Base-by-base conservation (phyloP, 2,329 filamentous ascomycete species). In the Endothia cerciana region DNA sequence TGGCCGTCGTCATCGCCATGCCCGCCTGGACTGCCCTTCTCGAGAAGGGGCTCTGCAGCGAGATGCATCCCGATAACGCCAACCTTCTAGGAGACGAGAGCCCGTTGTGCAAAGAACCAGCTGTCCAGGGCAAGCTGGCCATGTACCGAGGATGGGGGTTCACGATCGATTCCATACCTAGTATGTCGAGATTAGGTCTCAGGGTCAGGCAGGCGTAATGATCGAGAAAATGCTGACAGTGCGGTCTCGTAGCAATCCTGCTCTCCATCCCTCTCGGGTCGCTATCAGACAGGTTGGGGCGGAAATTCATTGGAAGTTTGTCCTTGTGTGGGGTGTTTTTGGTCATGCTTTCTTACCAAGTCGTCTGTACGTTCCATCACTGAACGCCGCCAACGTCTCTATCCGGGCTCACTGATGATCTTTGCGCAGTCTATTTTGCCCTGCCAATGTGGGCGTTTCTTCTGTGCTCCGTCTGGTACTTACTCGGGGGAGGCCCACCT, bases 41-140 rank as follows among this genome's bases (percentile, higher is more conserved):
- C 69, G 85, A 88, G 71, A 77, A 80, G 61, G 79, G 86, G 56
- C 80, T 86, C 55, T 88, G 86, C 72, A 80, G 81, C 30, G 71
- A 77, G 19, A 78, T 81, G 67, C 83, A 81, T 69, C 79, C 82
- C 5, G 74, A 79, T 2, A 73, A 79, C 55, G 70, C 76, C 30
- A 72, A 79, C 0, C 69, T 69, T 67, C 55, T 71, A 61, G 67
- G 74, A 71, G 61, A 74, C 1, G 82, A 85, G 43, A 71, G 76
- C 55, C 75, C 78, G 22, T 72, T 71, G 6, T 87, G 85, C 75
- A 87, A 87, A 71, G 72, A 73, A 3, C 72, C 76, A 0, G 73
- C 76, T 2, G 82, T 88, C 0, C 85, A 87, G 69, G 77, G 80
- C 33, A 77, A 79, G 25, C 75, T 88, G 53, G 83, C 85, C 15